Base-by-base conservation (phyloP, 1,139 yeast genomes). In the Suhomyces atakaporum region DNA sequence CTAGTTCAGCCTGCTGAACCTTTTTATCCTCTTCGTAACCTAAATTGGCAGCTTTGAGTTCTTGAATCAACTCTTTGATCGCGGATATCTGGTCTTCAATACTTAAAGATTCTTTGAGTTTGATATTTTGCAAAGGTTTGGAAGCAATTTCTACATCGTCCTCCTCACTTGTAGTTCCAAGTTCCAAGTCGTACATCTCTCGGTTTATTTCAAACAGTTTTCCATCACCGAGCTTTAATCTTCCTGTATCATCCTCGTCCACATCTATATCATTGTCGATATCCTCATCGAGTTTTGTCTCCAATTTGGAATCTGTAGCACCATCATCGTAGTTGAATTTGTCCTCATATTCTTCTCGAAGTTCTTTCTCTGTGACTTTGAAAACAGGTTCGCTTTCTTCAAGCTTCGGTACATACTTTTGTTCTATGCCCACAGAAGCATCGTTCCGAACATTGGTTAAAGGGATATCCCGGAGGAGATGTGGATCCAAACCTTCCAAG, bases 301-400 rank as follows among this genome's bases (percentile, higher is more conserved):
- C 27, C 5, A 12, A 4, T 6, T 30, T 14, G 10, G 21, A 15
- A 18, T 35, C 39, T 7, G 27, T 38, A 11, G 36, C 24, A 1
- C 46, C 50, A 23, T 49, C 49, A 19, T 49, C 53, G 24, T 45
- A 47, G 24, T 47, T 47, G 30, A 24, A 42, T 15, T 44, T 40
- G 19, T 49, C 52, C 1, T 38, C 39, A 25, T 49, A 49, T 21
- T 49, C 53, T 9, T 42, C 43, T 10, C 35, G 38, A 10, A 45
- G 26, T 21, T 42, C 39, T 18, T 38, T 40, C 15, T 39, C 32
- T 2, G 38, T 30, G 9, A 33, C 33, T 13, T 25, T 33, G 14
- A 28, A 4, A 9, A 11, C 31, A 2, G 31, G 30, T 15, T 45
- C 47, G 6, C 22, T 20, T 7, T 45, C 41, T 5, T 35, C 30